Percentiles rank a stretch among this genome's conserved stretches.
phyloP scores from a whole-genome alignment of 75 land plant genomes.

The Cunninghamia lanceolata region DNA sequence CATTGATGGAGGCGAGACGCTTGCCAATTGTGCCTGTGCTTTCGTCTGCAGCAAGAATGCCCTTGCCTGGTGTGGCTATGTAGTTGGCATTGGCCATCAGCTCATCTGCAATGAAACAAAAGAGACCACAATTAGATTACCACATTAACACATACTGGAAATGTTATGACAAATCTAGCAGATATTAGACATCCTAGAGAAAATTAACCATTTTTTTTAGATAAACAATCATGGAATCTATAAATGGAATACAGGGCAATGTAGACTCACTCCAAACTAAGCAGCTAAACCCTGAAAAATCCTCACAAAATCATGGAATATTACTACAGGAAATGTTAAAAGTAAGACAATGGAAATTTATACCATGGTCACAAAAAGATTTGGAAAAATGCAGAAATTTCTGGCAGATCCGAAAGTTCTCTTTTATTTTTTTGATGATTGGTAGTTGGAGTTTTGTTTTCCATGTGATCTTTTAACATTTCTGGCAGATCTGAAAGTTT shows the following conservation, averaged over 20 bases:
- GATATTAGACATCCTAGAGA: neutral
- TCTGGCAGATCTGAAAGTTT: too few species aligned
- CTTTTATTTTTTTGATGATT: too few species aligned
- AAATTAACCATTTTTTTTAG: neutral
- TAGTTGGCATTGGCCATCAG: slow-evolving; percentile 54
- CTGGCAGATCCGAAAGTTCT: too few species aligned
- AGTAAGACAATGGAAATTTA: too few species aligned
- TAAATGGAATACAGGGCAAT: neutral
- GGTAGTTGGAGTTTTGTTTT: too few species aligned
- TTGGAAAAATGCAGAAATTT: too few species aligned
- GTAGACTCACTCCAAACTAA: too few species aligned
- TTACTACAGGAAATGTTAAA: too few species aligned
- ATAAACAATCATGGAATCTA: neutral
- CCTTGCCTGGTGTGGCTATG: slow-evolving; percentile 81
- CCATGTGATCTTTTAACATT: too few species aligned
- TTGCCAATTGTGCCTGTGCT: slow-evolving; percentile 85
- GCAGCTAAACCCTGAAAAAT: too few species aligned
- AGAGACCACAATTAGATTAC: neutral
- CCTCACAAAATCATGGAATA: too few species aligned
- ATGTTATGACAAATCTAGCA: neutral
- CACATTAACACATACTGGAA: neutral
- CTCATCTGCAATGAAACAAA: slow-evolving; percentile 38
- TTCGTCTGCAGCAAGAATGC: slow-evolving; percentile 82
- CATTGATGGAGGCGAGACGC: slow-evolving; percentile 71
- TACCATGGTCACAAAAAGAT: too few species aligned